Evolutionary conservation across 2,329 filamentous ascomycete species (phyloP), one percentile per base, ranked within the genome.

Genomic region (Ophiosphaerella korrae): DNA sequence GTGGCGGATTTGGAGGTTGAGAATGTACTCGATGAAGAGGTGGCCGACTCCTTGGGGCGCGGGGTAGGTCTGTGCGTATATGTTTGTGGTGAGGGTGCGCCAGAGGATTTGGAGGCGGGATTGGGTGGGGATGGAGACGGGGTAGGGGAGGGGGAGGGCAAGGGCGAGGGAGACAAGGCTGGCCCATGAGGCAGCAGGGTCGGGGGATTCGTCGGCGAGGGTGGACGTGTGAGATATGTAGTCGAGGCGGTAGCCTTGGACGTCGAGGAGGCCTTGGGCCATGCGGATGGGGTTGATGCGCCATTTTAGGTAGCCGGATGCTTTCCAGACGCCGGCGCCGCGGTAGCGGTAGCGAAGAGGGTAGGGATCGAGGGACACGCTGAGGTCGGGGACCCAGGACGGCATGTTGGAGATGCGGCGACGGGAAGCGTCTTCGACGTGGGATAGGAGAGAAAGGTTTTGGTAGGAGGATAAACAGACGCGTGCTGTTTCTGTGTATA

Each of bases 331-430:
- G 0, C 47, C 50, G 13, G 50, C 47, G 16, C 58, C 59, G 18
- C 62, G 58, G 33, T 60, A 64, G 23, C 62, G 58, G 33, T 60
- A 64, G n/a, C 49, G 58, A 31, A 68, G 52, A 9, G 63, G 62
- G 38, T 64, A 68, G 2, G 61, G 61, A 16, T 64, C 52, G 7
- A 64, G 52, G 6, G 51, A 47, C 21, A 64, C 57, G 37, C 55
- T 63, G 26, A 63, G 60, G 33, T 69, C 64, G 5, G 63, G 66
- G 5, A 67, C 66, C 64, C 48, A 68, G 5, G 63, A 64, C 3
- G 66, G 64, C 9, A 68, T 53, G 9, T 49, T 45, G 1, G 43
- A 21, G 23, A 57, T 58, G 12, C 42, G 44, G 14, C 57, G 55
- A 13, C 50, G 44, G 5, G 62, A 63, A 1, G 33, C 36, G 42